Evolutionary conservation across 345 rosid genomes (phyloP).

Genomic region (Laguncularia racemosa): DNA sequence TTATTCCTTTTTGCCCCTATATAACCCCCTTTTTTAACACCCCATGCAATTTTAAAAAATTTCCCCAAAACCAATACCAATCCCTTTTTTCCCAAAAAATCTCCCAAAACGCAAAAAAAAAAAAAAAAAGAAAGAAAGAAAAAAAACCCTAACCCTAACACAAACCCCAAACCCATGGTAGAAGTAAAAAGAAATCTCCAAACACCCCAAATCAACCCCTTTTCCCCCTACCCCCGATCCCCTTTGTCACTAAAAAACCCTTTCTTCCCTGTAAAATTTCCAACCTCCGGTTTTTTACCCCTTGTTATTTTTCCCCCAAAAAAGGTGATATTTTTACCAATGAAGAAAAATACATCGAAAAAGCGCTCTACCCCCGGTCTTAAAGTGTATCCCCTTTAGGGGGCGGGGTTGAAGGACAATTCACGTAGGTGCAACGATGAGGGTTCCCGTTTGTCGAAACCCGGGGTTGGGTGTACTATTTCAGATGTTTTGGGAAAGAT

Average conservation of each 20-base stretch:
- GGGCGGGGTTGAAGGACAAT: slow-evolving; percentile 27
- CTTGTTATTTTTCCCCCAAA: slow-evolving; percentile 24
- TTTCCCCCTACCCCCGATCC: slow-evolving; percentile 30
- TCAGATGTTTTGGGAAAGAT: slow-evolving; percentile 9
- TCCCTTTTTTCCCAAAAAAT: no score
- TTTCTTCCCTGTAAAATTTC: slow-evolving; percentile 34
- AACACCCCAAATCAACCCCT: slow-evolving; percentile 27
- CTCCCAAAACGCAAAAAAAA: neutral
- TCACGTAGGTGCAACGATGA: slow-evolving; percentile 23
- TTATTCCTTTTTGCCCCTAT: no score
- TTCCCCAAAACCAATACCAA: no score
- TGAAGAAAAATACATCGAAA: slow-evolving; percentile 4
- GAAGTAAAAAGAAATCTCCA: slow-evolving; percentile 17
- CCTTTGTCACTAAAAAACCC: slow-evolving; percentile 19
- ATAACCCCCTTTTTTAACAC: no score
- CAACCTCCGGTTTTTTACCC: slow-evolving; percentile 22
- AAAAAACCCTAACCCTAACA: no score
- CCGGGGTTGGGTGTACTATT: slow-evolving; percentile 10
- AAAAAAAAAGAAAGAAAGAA: no score
- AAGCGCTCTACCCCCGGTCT: slow-evolving; percentile 14
- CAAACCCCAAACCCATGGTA: slow-evolving; percentile 7
- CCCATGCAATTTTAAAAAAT: no score
- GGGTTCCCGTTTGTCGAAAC: slow-evolving; percentile 23
- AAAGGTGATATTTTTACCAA: slow-evolving; percentile 1
- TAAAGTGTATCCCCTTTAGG: slow-evolving; percentile 20